Conservation (phyloP, 2,329 filamentous ascomycete species). For the Simplicillium sp. region DNA sequence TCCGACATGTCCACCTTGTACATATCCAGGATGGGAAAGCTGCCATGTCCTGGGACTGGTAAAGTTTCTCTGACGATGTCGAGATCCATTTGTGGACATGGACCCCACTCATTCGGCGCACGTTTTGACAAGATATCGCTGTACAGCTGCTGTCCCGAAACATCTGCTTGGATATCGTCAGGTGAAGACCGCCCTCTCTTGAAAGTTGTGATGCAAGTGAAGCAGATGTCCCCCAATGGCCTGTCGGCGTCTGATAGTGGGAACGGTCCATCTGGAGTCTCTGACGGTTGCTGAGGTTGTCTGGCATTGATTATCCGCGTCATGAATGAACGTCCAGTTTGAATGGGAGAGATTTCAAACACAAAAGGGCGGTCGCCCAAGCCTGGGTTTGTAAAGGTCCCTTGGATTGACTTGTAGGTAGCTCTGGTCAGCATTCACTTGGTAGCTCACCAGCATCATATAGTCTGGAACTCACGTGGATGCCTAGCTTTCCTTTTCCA, state of each 20-base stretch:
- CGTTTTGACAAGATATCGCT: slow-evolving; percentile 26
- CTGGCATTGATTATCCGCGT: slow-evolving; percentile 39
- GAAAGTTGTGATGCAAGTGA: slow-evolving; percentile 43
- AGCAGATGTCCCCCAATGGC: slow-evolving; percentile 32
- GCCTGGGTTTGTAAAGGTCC: slow-evolving; percentile 42
- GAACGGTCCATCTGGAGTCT: slow-evolving; percentile 24
- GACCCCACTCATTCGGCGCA: slow-evolving; percentile 31
- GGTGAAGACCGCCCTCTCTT: slow-evolving; percentile 29
- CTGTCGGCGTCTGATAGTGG: slow-evolving; percentile 26
- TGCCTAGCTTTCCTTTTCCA: slow-evolving; percentile 16
- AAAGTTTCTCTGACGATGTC: slow-evolving; percentile 25
- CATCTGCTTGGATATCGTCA: slow-evolving; percentile 25
- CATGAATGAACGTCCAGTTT: slow-evolving; percentile 36
- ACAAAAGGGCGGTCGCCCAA: slow-evolving; percentile 40
- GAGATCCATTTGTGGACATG: slow-evolving; percentile 36
- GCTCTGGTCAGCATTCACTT: slow-evolving; percentile 1
- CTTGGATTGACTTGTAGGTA: slow-evolving; percentile 40
- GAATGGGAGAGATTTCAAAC: slow-evolving; percentile 35
- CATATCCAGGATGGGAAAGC: slow-evolving; percentile 42
- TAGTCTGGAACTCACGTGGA: slow-evolving; percentile 23
- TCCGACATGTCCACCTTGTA: slow-evolving; percentile 42
- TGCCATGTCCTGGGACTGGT: slow-evolving; percentile 26
- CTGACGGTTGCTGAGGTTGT: slow-evolving; percentile 33
- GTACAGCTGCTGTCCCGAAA: slow-evolving; percentile 32
- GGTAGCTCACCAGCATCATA: not conserved